Base-by-base conservation (phyloP, 1,284 basidiomycete genomes). In the Sporisorium scitamineum region DNA sequence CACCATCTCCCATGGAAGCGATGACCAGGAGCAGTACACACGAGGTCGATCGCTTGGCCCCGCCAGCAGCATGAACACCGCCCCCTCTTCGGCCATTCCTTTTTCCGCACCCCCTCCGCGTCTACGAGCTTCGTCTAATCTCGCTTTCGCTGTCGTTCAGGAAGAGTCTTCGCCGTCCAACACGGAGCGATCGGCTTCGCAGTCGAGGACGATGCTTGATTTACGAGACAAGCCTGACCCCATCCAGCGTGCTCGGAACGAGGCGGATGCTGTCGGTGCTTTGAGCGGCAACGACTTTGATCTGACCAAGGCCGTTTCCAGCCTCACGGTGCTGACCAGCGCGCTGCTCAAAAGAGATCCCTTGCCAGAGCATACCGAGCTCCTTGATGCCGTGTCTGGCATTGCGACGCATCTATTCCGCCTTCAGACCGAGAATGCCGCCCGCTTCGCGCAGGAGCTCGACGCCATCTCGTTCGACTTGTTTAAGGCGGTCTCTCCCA, bases 391-490 rank as follows among this genome's bases (percentile, higher is more conserved):
- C 4, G 54, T 70, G 5, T 71, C 71, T 10, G 48, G 62, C 37
- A 62, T 68, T 11, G 52, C 64, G 8, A 27, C 50, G 14, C 52
- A 69, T 27, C 44, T 76, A 27, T 53, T 60, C 10, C 44, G 34
- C 5, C 54, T 72, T 1, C 64, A 77, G 24, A 57, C 54, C 20
- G 37, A 64, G 3, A 50, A 67, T 32, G 60, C 32, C 9, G 45
- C 58, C 1, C 63, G 55, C 13, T 60, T 78, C n/a, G 32, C 67
- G 8, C 67, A 75, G 41, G 64, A 67, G 47, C 64, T 80, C 37
- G 72, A 80, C 45, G 18, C 73, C 16, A 45, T 70, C 52, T 61
- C 79, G 32, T 80, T 77, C 52, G 71, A 76, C n/a, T 61, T 81
- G 13, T 71, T 82, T 55, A 67, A 64, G 29, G 74, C 76, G 2